Evolutionary conservation across 345 rosid genomes (phyloP).

Genomic region (Nasturtium officinale): DNA sequence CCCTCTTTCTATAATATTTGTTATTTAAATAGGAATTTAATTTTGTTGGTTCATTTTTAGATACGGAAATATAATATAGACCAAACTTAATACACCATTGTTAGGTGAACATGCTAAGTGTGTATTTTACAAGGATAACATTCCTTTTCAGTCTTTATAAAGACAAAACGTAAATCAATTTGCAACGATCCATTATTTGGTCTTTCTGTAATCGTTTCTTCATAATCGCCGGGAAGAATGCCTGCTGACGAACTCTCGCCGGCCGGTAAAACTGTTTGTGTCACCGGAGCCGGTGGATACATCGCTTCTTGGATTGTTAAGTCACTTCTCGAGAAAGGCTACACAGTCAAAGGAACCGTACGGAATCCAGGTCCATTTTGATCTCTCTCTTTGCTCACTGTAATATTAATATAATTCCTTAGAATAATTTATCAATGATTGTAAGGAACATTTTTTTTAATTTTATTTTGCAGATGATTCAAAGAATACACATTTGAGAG

Average conservation of each 20-base stretch:
- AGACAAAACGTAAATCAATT: slow-evolving; percentile 2
- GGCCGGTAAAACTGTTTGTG: slow-evolving; percentile 64
- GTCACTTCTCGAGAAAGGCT: slow-evolving; percentile 73
- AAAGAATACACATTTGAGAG: slow-evolving; percentile 82
- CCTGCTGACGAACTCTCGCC: slow-evolving; percentile 49
- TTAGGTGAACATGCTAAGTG: slow-evolving; percentile 39
- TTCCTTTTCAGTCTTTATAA: slow-evolving; percentile 18
- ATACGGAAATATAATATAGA: slow-evolving; percentile 8
- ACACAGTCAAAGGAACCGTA: slow-evolving; percentile 79
- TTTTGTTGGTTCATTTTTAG: neutral
- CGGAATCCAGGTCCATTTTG: slow-evolving; percentile 73
- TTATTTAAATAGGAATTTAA: neutral
- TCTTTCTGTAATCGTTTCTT: neutral
- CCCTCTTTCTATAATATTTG: neutral
- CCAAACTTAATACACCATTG: slow-evolving; percentile 24
- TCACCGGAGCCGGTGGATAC: slow-evolving; percentile 98
- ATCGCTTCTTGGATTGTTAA: slow-evolving; percentile 98
- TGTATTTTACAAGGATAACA: neutral
- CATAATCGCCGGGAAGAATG: slow-evolving; percentile 39
- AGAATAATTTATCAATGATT: neutral
- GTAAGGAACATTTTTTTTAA: neutral
- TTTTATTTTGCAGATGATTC: slow-evolving; percentile 64
- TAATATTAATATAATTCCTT: neutral
- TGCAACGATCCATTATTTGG: neutral
- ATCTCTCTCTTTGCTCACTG: neutral